Base-by-base conservation (phyloP, 2,329 filamentous ascomycete species). In the Rutstroemia sp. region DNA sequence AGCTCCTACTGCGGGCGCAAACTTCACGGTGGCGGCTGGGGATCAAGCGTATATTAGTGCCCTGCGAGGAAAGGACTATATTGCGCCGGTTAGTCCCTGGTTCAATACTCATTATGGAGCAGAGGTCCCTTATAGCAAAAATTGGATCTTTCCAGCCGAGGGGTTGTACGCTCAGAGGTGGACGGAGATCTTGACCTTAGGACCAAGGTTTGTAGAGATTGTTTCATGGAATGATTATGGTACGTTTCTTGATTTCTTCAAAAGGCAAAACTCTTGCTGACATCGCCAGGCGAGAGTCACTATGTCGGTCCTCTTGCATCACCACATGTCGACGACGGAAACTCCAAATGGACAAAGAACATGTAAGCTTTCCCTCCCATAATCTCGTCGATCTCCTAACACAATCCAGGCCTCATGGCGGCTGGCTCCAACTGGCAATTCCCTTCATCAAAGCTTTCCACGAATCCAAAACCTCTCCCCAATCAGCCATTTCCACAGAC, bases 221-320 rank as follows among this genome's bases (percentile, higher is more conserved):
- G 27, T 52, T 10, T 42, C 37, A 8, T 56, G 54, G 54, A 56
- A 56, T 52, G 54, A 56, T 46, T 56, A 52, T 46, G 54, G 54
- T 52, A 4, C 18, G 47, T n/a, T 18, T 18, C 21, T 5, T 30
- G 19, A 5, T 18, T 2, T 18, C 10, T 2, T 38, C 9, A 19
- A 1, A 19, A 2, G 16, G 7, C 19, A 2, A 3, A 41, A 5
- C 0, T 4, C 2, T 12, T 42, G 23, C 46, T 54, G 18, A 54
- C 14, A 14, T 16, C 10, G 5, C 18, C n/a, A 56, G 53, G 53
- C 1, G 54, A 56, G 19, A 56, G 54, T 10, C 48, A 52, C 39
- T 56, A 56, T 14, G 41, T 56, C 2, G 54, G 54, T 3, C 54
- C 54, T 10, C 41, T 56, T 3, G 44, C 39, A 21, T 45, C 54